Evolutionary conservation across 1,139 yeast species (phyloP), one percentile per base, ranked within the genome.

Genomic region (Yamadazyma spencermartinsiae): DNA sequence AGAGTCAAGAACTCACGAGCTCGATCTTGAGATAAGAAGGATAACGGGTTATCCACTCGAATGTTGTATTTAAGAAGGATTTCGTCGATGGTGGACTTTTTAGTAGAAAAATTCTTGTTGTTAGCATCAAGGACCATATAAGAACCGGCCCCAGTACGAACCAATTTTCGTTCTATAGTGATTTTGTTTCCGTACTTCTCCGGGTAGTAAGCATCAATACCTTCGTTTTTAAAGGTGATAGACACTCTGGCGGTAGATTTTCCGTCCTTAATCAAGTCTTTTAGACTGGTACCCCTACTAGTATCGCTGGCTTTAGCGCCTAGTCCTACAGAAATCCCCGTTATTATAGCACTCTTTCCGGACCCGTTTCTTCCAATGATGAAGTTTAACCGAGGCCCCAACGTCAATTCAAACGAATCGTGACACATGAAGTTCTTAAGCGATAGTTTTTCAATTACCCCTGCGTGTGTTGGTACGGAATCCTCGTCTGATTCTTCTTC

Each of bases 281-380:
- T 82, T 33, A 87, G 68, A 7, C 82, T 76, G 8, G 79, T 68
- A 4, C 95, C 98, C 58, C 98, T 75, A 52, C 85, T 85, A 0
- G 98, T 92, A 40, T 82, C 89, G n/a, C 82, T 73, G 0, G 98
- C 97, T 52, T 83, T 86, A 1, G 96, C 96, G n/a, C 98, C 98
- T 8, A 92, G 65, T 5, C 96, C 95, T 10, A 89, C 84, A 2
- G 94, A 81, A 5, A 94, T 80, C 1, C 96, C 98, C 0, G 98
- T 90, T 44, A 94, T 65, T 21, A 94, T 76, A 1, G 98, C 96
- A 60, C 94, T 82, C 56, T 94, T 94, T 23, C 99, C 99, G 24
- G 95, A 83, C 2, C 99, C 99, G 54, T 94, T 94, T 46, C 86
- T 77, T 10, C 99, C 99, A 26, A 89, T 86, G 41, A 94, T 87